Conservation (phyloP, 2,329 filamentous ascomycete species). For the Paecilomyces variotii region DNA sequence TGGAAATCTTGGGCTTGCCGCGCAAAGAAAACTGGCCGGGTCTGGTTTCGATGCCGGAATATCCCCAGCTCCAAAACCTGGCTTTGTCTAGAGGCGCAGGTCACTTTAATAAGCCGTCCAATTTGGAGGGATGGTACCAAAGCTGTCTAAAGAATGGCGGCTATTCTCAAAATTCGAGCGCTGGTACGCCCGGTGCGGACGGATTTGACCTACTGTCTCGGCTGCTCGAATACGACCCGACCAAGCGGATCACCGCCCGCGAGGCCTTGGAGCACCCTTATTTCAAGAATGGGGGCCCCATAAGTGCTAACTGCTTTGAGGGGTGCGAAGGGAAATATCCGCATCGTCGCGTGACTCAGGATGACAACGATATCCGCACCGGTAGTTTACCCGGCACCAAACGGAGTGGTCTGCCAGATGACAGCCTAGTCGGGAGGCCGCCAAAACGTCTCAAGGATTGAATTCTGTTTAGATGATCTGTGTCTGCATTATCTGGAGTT, state of each 20-base stretch:
- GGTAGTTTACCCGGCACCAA: conserved; percentile 87
- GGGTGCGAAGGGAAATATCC: conserved; percentile 84
- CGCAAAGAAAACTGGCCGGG: conserved; percentile 84
- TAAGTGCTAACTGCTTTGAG: conserved; percentile 82
- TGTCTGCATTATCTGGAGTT: neutral
- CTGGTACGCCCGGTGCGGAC: conserved; percentile 59
- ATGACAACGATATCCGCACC: conserved; percentile 93
- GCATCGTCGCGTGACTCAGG: conserved; percentile 78
- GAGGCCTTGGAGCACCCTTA: conserved; percentile 86
- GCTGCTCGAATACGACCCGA: conserved; percentile 86
- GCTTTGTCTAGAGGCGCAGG: conserved; percentile 36
- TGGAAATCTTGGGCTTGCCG: conserved; percentile 89
- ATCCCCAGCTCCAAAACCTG: conserved; percentile 56
- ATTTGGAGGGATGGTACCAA: conserved; percentile 74
- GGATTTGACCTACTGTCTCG: conserved; percentile 75
- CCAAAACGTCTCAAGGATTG: conserved; percentile 48
- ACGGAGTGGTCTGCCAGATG: conserved; percentile 75
- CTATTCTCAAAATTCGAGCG: conserved; percentile 41
- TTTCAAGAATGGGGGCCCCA: conserved; percentile 62
- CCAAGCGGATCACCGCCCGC: conserved; percentile 77
- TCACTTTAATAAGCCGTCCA: conserved; percentile 45
- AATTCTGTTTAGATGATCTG: neutral
- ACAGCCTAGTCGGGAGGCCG: conserved; percentile 54
- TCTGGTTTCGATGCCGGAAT: conserved; percentile 79
- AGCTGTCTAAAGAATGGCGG: conserved; percentile 56